Evolutionary conservation across 805 yeast genomes (phyloP), one percentile per base, ranked within the genome.

Genomic region (Candida alai): DNA sequence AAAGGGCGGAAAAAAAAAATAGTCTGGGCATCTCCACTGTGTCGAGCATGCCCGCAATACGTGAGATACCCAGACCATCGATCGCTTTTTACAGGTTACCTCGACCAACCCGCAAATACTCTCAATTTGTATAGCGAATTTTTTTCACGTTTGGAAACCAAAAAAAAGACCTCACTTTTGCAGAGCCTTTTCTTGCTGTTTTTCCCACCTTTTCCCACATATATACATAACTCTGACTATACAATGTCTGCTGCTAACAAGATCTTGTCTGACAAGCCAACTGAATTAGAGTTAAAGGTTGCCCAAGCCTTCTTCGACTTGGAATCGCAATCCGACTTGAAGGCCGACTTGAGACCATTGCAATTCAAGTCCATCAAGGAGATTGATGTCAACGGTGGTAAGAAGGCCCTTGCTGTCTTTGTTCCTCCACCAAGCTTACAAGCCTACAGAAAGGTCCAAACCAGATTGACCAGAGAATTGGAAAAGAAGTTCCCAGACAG

Each of bases 401-500:
- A 90, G 83, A 87, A 87, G 78, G 97, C 97, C 60, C 81, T 93
- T 68, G 96, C 89, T 70, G 75, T 93, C 75, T 90, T 93, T 65
- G 97, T 90, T 59, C 98, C 98, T 70, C 95, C 84, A 57, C 97
- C 97, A 73, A 77, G 86, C 60, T 80, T 88, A 68, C 60, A 78
- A 54, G 81, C 83, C 55, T 87, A 87, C 90, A 96, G 89, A 86
- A 87, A 83, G 77, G 95, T 90, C 63, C 98, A 90, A 80, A 78
- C 78, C 60, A 84, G 89, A 76, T 83, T 90, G 70, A 87, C 96
- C 77, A 90, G 97, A 77, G 98, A 90, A 80, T 84, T 90, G 70
- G 98, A 90, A 79, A 90, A 90, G 94, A 90, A 93, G 79, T 93
- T 90, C 89, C 94, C 97, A 69, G 98, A 90, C 81, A 86, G 95